These are phyloP conservation scores for Scutellaria minor DNA, from an alignment of 257 asterid genomes.

Conservation along the genomic window DNA sequence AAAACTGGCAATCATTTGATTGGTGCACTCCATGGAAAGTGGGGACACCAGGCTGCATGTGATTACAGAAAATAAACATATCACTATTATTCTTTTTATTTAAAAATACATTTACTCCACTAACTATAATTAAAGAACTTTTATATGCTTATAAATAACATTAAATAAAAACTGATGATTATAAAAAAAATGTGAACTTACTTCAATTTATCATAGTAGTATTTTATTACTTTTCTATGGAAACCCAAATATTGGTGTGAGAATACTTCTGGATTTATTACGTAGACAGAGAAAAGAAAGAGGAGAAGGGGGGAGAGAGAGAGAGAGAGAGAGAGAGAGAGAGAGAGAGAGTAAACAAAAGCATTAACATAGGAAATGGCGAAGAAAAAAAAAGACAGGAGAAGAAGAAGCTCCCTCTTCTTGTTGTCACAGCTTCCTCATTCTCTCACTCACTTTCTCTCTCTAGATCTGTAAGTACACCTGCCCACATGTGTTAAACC, in stretches of 20 bases:
- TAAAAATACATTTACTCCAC: slow-evolving; percentile 30
- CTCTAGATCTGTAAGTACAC: slow-evolving; percentile 64
- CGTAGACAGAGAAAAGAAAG: slow-evolving; percentile 24
- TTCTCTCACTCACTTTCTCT: slow-evolving; percentile 47
- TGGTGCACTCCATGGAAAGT: slow-evolving; percentile 28
- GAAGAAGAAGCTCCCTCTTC: slow-evolving; percentile 47
- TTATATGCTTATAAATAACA: slow-evolving; percentile 1
- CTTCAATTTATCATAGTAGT: slow-evolving; percentile 28
- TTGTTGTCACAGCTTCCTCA: slow-evolving; percentile 41
- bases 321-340: slow-evolving; percentile 21
- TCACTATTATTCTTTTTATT: neutral
- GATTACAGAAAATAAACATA: slow-evolving; percentile 10
- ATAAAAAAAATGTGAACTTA: slow-evolving; percentile 11
- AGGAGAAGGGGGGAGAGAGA: neutral
- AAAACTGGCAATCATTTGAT: neutral
- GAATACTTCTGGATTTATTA: slow-evolving; percentile 29
- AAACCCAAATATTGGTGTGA: slow-evolving; percentile 27
- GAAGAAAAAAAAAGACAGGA: slow-evolving; percentile 49
- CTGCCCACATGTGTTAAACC: slow-evolving; percentile 23
- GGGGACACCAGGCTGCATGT: slow-evolving; percentile 17
- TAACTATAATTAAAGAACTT: slow-evolving; percentile 3
- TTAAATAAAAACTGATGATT: slow-evolving; percentile 37
- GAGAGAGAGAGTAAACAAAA: slow-evolving; percentile 39
- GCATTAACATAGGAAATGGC: slow-evolving; percentile 76
- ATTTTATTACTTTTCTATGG: slow-evolving; percentile 26